Evolutionary conservation across 1,284 basidiomycete genomes (phyloP).

Genomic region (Macrocystidia cucumis): DNA sequence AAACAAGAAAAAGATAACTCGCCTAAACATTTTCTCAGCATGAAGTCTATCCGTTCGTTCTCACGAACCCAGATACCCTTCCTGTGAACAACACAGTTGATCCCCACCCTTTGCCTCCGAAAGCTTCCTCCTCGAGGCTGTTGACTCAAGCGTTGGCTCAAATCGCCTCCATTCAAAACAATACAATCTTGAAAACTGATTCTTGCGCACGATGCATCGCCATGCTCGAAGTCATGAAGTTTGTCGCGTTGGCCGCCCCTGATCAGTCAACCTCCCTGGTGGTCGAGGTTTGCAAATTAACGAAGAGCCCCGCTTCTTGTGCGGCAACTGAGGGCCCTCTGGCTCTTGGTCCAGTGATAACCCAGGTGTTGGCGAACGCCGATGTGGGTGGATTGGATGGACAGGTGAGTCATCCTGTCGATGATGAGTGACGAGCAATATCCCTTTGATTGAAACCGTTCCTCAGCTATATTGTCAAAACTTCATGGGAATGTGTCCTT

Average conservation of each 20-base stretch:
- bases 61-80: constrained; percentile 55
- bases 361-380: constrained; percentile 61
- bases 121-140: constrained; percentile 33
- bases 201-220: constrained; percentile 59
- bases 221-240: constrained; percentile 56
- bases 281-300: constrained; percentile 53
- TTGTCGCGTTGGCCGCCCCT: constrained; percentile 59
- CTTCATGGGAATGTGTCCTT: constrained; percentile 21
- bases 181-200: constrained; percentile 39
- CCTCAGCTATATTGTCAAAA: constrained; percentile 22
- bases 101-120: constrained; percentile 57
- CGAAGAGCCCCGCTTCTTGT: constrained; percentile 49
- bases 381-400: constrained; percentile 65
- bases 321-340: constrained; percentile 35
- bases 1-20: constrained; percentile 3
- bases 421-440: neutral
- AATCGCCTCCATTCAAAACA: constrained; percentile 43
- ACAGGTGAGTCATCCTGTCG: constrained; percentile 32
- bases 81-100: constrained; percentile 51
- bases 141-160: constrained; percentile 45
- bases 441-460: constrained; percentile 1
- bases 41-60: constrained; percentile 41
- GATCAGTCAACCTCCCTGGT: constrained; percentile 51
- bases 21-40: constrained; percentile 28
- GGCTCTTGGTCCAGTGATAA: constrained; percentile 51